phyloP scores from a whole-genome alignment of 192 early-diverging fungal species.

The Kappamyces sp. region DNA sequence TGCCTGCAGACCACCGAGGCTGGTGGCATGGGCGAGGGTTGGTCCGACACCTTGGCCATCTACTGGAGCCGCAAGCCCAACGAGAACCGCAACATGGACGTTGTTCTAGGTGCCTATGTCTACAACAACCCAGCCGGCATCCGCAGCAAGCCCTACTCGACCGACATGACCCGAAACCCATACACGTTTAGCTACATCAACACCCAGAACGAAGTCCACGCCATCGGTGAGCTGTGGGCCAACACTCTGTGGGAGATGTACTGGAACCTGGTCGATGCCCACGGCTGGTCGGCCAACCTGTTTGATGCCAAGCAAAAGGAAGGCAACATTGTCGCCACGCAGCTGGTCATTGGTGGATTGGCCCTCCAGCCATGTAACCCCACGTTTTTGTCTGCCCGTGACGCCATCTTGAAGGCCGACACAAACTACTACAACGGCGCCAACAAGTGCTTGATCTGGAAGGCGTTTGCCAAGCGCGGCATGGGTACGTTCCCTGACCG shows the following conservation, averaged over 20 bases:
- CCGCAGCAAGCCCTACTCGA: slow-evolving; percentile 46
- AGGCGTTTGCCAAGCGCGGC: slow-evolving; percentile 21
- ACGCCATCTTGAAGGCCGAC: slow-evolving; percentile 19
- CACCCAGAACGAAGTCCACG: slow-evolving; percentile 59
- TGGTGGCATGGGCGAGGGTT: slow-evolving; percentile 30
- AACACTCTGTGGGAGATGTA: slow-evolving; percentile 73
- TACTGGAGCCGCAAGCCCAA: not conserved
- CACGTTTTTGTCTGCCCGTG: slow-evolving; percentile 20
- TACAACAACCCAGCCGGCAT: slow-evolving; percentile 23
- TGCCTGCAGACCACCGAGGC: slow-evolving; percentile 28
- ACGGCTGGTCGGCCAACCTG: slow-evolving; percentile 22
- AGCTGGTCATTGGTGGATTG: slow-evolving; percentile 41
- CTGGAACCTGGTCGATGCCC: slow-evolving; percentile 59
- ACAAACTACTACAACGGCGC: slow-evolving; percentile 1
- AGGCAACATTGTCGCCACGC: slow-evolving; percentile 37
- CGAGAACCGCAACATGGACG: not conserved
- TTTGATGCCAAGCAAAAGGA: slow-evolving; percentile 21
- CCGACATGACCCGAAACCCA: slow-evolving; percentile 50
- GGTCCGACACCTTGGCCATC: slow-evolving; percentile 25
- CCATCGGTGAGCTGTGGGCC: slow-evolving; percentile 73
- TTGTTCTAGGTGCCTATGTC: not conserved
- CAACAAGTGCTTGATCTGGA: slow-evolving; percentile 11
- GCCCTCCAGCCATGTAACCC: slow-evolving; percentile 35
- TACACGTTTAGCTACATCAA: slow-evolving; percentile 60
- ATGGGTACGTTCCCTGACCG: not conserved